Percentiles rank a stretch among this genome's conserved stretches.
phyloP scores from a whole-genome alignment of 805 yeast genomes.

The Spathaspora sp. region DNA sequence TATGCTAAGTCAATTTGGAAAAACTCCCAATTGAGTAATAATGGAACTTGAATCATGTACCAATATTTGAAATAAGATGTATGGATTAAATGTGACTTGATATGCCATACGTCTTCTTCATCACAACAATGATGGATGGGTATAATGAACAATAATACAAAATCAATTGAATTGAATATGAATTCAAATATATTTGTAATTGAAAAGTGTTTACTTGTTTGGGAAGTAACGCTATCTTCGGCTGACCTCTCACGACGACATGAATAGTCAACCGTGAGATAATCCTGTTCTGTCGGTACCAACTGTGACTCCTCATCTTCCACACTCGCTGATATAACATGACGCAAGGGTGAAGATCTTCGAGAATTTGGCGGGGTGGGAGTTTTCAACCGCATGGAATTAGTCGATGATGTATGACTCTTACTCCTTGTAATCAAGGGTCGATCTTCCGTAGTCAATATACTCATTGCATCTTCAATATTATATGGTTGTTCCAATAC shows the following conservation, averaged over 20 bases:
- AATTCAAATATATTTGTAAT: slow-evolving; percentile 1
- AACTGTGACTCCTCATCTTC: not conserved
- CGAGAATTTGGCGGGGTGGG: not conserved
- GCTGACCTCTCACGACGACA: not conserved
- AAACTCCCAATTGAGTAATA: slow-evolving; percentile 15
- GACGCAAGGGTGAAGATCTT: not conserved
- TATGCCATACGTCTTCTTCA: slow-evolving; percentile 1
- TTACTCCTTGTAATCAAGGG: not conserved
- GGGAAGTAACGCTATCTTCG: not conserved
- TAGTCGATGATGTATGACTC: not conserved
- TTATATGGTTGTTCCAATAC: slow-evolving; percentile 12
- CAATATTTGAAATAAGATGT: slow-evolving; percentile 7
- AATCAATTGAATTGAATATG: slow-evolving; percentile 10
- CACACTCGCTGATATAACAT: not conserved
- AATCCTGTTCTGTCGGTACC: not conserved
- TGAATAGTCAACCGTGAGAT: not conserved
- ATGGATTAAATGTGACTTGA: slow-evolving; percentile 2
- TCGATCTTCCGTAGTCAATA: slow-evolving; percentile 15
- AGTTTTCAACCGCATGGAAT: not conserved
- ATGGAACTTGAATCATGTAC: slow-evolving; percentile 17
- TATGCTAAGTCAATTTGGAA: slow-evolving; percentile 7
- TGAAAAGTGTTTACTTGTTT: not conserved
- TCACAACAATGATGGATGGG: slow-evolving; percentile 9
- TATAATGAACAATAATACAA: slow-evolving; percentile 10
- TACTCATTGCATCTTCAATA: slow-evolving; percentile 20